Conservation (phyloP, 306 rosid genomes). For the Astragalus glycyphyllos region DNA sequence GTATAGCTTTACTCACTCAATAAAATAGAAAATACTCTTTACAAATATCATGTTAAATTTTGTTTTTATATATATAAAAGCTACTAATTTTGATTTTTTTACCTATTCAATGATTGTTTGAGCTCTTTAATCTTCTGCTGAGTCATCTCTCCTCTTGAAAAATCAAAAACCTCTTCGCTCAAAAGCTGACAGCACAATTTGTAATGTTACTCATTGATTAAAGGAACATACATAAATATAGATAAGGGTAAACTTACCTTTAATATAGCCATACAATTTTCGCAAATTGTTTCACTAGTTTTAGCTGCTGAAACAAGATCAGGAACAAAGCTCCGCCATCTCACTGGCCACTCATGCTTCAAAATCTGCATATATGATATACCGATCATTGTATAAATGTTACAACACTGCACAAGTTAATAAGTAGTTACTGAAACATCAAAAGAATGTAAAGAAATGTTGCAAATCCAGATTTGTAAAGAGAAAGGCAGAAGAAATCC, state of each 20-base stretch:
- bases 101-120: conserved; percentile 74
- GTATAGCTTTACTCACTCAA: too few relatives aligned
- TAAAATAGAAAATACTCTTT: too few relatives aligned
- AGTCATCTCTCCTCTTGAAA: conserved; percentile 65
- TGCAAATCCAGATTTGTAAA: not conserved
- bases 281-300: conserved; percentile 92
- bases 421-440: conserved; percentile 2
- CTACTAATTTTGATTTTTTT: conserved; percentile 28
- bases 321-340: conserved; percentile 84
- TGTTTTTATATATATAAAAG: not conserved
- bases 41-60: not conserved
- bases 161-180: conserved; percentile 66
- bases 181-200: conserved; percentile 46
- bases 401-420: conserved; percentile 3
- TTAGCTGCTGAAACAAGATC: conserved; percentile 93
- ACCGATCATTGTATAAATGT: conserved; percentile 1
- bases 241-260: conserved; percentile 58
- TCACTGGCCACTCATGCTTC: conserved; percentile 95
- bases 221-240: not conserved
- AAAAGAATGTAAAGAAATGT: not conserved
- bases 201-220: conserved; percentile 23
- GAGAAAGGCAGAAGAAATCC: not conserved
- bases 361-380: conserved; percentile 62
- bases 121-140: conserved; percentile 63
- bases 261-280: conserved; percentile 95